Percentiles rank a stretch among this genome's conserved stretches.
These are phyloP conservation scores for Populus tremula DNA, from an alignment of 345 rosid genomes.

Conservation along the genomic window DNA sequence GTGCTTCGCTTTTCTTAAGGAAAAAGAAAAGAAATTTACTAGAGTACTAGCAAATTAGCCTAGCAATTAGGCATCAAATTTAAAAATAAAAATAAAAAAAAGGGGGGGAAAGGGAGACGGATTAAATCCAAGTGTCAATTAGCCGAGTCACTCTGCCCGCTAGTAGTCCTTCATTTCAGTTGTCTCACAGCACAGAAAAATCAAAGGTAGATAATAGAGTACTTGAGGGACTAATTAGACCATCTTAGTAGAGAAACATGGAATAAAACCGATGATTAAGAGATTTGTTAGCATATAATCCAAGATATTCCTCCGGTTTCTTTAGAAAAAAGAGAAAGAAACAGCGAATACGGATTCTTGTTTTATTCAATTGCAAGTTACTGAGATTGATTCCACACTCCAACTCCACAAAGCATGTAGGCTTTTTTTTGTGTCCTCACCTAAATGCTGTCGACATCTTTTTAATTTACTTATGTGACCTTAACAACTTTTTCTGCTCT, in stretches of 20 bases:
- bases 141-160: slow-evolving; percentile 18
- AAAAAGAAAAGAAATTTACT: neutral
- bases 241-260: neutral
- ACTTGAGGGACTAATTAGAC: slow-evolving; percentile 13
- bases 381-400: slow-evolving; percentile 4
- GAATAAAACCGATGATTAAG: slow-evolving; percentile 12
- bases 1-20: slow-evolving; percentile 12
- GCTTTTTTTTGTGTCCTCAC: neutral
- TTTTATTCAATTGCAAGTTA: neutral
- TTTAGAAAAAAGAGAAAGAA: neutral
- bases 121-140: neutral
- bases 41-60: too few species aligned
- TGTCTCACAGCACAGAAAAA: neutral
- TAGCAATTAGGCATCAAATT: too few species aligned
- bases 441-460: neutral
- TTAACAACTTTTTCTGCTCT: neutral
- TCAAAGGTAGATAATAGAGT: neutral
- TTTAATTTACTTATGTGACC: neutral
- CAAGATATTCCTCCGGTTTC: slow-evolving; percentile 19
- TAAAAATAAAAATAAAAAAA: too few species aligned
- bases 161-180: neutral
- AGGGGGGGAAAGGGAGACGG: too few species aligned
- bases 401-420: neutral
- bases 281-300: slow-evolving; percentile 20
- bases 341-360: neutral